Base-by-base conservation (phyloP, 495 filamentous ascomycete species). In the Filosporella fistucella region DNA sequence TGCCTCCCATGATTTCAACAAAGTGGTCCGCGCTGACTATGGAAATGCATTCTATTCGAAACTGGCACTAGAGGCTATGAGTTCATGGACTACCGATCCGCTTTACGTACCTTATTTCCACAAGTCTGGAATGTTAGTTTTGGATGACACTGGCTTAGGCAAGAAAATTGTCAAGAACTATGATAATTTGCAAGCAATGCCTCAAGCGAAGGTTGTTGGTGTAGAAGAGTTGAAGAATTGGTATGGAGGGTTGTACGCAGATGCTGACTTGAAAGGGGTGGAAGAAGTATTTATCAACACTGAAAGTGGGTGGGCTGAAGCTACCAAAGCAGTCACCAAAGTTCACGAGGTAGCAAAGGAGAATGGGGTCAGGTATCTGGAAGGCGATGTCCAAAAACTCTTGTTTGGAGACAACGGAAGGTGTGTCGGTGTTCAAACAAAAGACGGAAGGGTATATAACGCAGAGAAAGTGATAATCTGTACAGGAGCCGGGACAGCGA, bases 1-100 rank as follows among this genome's bases (percentile, higher is more conserved):
- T 17, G 81, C 82, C 20, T 83, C 81, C 1, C 76, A 75, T 68
- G 82, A 86, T 62, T 78, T 76, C 68, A 85, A 84, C 57, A 84
- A 85, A 54, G 77, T 84, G 13, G 62, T 85, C 16, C 80, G 83
- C 55, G 71, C 80, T 45, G 82, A 86, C 56, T 87, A 86, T 61
- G 62, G 66, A 26, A 71, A 81, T 54, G 60, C 67, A 13, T 55
- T 76, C 25, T 85, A 86, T 66, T 72, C 67, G 50, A 47, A 65
- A 37, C 66, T 84, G 10, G 81, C 74, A 14, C 63, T 82, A 14
- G 74, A 82, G 53, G 75, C 81, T 0, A 68, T 71, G 37, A 67
- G 50, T 22, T 2, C 69, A 22, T 85, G 77, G 72, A 66, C 65
- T 17, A 59, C 45, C 0, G 73, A 78, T 60, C 70, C 76, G 3